Percentiles rank a stretch among this genome's conserved stretches.
Evolutionary conservation across 768 basidiomycete species (phyloP).

Genomic region (Mycena haematopus): DNA sequence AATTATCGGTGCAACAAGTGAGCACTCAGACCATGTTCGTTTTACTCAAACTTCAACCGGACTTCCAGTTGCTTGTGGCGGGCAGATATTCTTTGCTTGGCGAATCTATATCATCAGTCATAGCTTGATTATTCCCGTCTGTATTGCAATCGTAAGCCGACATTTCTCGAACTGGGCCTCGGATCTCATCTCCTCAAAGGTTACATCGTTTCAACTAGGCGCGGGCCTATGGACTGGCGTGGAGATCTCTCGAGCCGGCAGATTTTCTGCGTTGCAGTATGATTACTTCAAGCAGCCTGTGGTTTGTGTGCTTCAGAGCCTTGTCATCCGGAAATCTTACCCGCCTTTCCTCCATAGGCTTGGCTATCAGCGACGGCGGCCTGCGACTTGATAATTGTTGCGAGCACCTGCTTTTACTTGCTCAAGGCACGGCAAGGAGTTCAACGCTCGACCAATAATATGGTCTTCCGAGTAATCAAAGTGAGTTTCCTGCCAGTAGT

Average conservation of each 20-base stretch:
- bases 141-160: conserved; percentile 20
- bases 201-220: conserved; percentile 2
- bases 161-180: not conserved
- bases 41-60: not conserved
- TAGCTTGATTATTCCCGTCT: conserved; percentile 15
- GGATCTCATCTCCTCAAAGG: not conserved
- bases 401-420: conserved; percentile 32
- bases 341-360: conserved; percentile 22
- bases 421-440: conserved; percentile 22
- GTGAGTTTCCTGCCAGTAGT: not conserved
- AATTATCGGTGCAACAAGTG: conserved; percentile 22
- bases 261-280: conserved; percentile 8
- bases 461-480: conserved; percentile 20
- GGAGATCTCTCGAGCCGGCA: not conserved
- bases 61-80: conserved; percentile 28
- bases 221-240: conserved; percentile 18
- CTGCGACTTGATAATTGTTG: conserved; percentile 33
- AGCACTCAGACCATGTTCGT: not conserved
- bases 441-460: conserved; percentile 13
- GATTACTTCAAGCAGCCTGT: not conserved
- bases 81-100: conserved; percentile 35
- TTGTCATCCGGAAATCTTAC: not conserved
- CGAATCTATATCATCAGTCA: conserved; percentile 32
- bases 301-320: not conserved
- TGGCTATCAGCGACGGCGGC: conserved; percentile 34